Evolutionary conservation across 1,284 basidiomycete species (phyloP).

Genomic region (Trichosporon sp.): DNA sequence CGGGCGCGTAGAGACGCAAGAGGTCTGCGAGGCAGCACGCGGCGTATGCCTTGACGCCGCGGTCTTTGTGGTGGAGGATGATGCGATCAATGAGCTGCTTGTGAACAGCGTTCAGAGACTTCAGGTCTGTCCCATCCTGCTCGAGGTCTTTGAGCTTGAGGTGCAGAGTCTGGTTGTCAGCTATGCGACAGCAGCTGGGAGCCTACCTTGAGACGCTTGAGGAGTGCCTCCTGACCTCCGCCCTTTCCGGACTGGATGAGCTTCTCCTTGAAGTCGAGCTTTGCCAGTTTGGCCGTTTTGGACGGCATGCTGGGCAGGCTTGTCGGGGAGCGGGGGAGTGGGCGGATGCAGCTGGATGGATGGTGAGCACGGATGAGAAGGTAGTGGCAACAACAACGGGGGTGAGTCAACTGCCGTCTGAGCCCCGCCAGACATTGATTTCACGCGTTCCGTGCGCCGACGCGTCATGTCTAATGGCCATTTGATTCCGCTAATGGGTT

Average conservation of each 20-base stretch:
- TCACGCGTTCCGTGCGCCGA: not conserved
- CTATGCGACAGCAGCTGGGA: not conserved
- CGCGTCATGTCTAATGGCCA: not conserved
- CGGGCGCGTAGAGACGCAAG: conserved; percentile 89
- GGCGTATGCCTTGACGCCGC: conserved; percentile 86
- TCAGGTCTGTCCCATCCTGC: conserved; percentile 79
- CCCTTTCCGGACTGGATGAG: conserved; percentile 60
- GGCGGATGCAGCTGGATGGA: not conserved
- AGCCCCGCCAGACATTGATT: conserved; percentile 1
- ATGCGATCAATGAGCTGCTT: conserved; percentile 78
- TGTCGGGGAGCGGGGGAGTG: not conserved
- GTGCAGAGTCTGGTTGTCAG: conserved; percentile 63
- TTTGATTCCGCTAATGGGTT: conserved; percentile 23
- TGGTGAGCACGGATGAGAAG: conserved; percentile 21
- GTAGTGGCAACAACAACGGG: conserved; percentile 16
- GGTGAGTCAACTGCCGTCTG: conserved; percentile 11
- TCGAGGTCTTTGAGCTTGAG: conserved; percentile 79
- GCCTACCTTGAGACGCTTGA: conserved; percentile 73
- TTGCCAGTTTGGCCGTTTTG: conserved; percentile 33
- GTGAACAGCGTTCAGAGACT: conserved; percentile 69
- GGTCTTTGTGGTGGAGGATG: conserved; percentile 87
- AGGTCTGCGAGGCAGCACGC: conserved; percentile 95
- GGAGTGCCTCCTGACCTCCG: conserved; percentile 64
- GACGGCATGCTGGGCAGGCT: conserved; percentile 29
- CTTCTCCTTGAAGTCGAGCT: conserved; percentile 75